A percentile compares a stretch with the other conserved stretches of the same genome.
Conservation (phyloP, 2,329 filamentous ascomycete genomes). For the Aspergillus intermedius region DNA sequence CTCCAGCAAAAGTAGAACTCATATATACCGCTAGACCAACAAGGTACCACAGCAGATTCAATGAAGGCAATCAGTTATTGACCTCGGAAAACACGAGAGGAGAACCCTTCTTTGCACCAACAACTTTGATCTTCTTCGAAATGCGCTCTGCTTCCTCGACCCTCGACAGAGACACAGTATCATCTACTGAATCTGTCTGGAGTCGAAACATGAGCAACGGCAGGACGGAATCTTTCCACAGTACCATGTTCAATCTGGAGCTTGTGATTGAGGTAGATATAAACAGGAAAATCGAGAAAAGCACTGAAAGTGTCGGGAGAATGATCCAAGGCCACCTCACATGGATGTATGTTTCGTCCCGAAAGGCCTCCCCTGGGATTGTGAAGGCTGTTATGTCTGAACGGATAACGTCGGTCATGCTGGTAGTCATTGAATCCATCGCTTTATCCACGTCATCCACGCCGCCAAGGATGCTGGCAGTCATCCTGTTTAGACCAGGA, state of each 20-base stretch:
- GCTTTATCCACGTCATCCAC: slow-evolving; percentile 1
- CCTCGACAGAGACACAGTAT: background rate
- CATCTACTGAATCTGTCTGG: background rate
- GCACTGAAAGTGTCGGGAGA: slow-evolving; percentile 15
- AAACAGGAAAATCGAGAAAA: slow-evolving; percentile 18
- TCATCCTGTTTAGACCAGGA: too few relatives aligned
- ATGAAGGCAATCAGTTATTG: too few relatives aligned
- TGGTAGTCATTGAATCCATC: slow-evolving; percentile 8
- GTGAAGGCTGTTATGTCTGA: slow-evolving; percentile 6
- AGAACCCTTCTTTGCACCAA: background rate
- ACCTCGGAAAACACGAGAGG: background rate
- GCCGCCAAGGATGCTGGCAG: background rate
- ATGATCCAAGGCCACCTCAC: slow-evolving; percentile 29
- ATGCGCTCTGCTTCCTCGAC: background rate
- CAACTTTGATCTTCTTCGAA: background rate
- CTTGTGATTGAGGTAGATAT: slow-evolving; percentile 2
- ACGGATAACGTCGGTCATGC: slow-evolving; percentile 11
- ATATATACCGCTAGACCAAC: too few relatives aligned
- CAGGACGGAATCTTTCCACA: background rate
- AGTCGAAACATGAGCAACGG: background rate
- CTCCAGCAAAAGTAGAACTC: too few relatives aligned
- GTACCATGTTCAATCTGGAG: too few relatives aligned
- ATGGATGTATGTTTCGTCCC: slow-evolving; percentile 19
- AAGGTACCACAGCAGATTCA: too few relatives aligned
- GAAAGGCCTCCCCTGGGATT: slow-evolving; percentile 13